Conservation (phyloP, 306 rosid genomes). For the Trifolium dubium region DNA sequence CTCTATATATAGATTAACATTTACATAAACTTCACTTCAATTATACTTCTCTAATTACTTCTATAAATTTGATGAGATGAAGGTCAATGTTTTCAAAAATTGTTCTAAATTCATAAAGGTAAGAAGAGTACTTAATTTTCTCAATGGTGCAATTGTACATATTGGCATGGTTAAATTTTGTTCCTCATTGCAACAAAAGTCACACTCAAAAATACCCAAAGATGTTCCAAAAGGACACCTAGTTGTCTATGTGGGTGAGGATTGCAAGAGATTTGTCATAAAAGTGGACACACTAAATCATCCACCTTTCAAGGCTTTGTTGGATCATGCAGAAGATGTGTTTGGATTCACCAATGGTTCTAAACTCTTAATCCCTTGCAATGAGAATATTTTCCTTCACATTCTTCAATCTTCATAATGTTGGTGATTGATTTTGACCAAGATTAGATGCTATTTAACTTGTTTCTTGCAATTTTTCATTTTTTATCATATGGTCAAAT, state of each 20-base stretch:
- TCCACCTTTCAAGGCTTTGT: conserved; percentile 60
- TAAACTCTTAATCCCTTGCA: conserved; percentile 70
- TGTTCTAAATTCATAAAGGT: conserved; percentile 42
- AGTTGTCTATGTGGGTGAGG: conserved; percentile 73
- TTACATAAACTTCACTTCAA: conserved; percentile 32
- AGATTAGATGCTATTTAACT: conserved; percentile 20
- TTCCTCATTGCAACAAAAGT: conserved; percentile 24
- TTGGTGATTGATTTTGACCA: conserved; percentile 22
- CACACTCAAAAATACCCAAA: conserved; percentile 44
- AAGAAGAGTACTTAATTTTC: conserved; percentile 15
- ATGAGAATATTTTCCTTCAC: conserved; percentile 54
- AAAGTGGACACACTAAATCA: conserved; percentile 53
- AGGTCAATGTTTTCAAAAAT: conserved; percentile 30
- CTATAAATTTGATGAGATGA: conserved; percentile 26
- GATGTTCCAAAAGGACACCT: conserved; percentile 80
- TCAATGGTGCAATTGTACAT: conserved; percentile 34
- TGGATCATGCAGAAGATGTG: conserved; percentile 68
- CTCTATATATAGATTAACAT: conserved; percentile 21
- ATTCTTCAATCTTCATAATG: conserved; percentile 56
- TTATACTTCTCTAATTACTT: neutral
- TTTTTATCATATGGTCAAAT: neutral
- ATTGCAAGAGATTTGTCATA: conserved; percentile 67
- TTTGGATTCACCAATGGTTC: conserved; percentile 56
- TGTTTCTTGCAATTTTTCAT: conserved; percentile 34
- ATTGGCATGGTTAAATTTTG: conserved; percentile 14